A percentile compares a stretch with the other conserved stretches of the same genome.
These are phyloP conservation scores for Pseudogymnoascus sp. DNA, from an alignment of 2,329 filamentous ascomycete genomes.

Conservation along the genomic window DNA sequence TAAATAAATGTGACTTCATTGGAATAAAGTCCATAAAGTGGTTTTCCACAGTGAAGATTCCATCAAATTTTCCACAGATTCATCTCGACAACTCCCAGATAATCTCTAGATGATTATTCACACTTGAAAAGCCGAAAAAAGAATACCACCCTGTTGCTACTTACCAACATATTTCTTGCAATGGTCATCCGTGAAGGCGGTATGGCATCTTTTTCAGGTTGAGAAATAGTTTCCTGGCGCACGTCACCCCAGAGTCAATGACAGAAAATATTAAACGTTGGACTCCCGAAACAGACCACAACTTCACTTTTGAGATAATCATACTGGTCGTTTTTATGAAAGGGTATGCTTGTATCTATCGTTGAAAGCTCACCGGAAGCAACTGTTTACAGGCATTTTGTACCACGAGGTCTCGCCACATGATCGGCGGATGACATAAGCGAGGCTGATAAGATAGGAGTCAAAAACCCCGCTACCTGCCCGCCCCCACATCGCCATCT, in stretches of 20 bases:
- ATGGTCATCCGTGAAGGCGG: not conserved
- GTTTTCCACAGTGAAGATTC: not conserved
- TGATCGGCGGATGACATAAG: not conserved
- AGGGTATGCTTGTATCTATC: not conserved
- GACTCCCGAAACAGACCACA: not conserved
- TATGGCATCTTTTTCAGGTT: not conserved
- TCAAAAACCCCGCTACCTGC: not conserved
- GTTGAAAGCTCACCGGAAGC: not conserved
- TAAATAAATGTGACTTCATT: not conserved
- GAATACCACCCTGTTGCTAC: not conserved
- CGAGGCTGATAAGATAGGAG: constrained; percentile 4
- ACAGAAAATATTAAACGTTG: not conserved
- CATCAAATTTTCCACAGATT: not conserved
- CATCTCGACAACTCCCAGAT: not conserved
- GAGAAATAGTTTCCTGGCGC: not conserved
- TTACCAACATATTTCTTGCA: not conserved
- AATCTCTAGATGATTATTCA: not conserved
- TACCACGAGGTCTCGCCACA: not conserved
- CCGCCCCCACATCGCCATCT: too few relatives aligned
- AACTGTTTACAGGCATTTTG: not conserved
- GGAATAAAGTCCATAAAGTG: not conserved
- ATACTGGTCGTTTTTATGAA: not conserved
- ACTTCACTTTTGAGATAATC: not conserved
- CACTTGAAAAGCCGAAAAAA: too few relatives aligned
- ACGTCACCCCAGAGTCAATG: not conserved